These are phyloP conservation scores for Trypanosoma scelopori DNA, from an alignment of 208 protist genomes.

Conservation along the genomic window DNA sequence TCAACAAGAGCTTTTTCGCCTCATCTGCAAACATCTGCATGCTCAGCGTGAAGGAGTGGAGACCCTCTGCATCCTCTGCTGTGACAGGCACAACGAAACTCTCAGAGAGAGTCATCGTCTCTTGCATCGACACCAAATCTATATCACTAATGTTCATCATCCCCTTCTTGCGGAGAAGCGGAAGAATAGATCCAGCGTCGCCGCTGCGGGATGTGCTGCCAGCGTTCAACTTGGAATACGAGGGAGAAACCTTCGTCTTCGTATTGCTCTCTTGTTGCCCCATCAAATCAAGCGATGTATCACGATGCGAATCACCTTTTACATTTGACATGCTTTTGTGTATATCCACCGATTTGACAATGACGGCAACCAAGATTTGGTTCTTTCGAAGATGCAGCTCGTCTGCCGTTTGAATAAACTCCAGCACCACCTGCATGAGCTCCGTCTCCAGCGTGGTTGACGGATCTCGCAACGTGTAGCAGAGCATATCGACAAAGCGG, in stretches of 20 bases:
- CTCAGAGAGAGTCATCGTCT: constrained; percentile 47
- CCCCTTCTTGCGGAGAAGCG: constrained; percentile 27
- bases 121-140: not conserved
- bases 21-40: constrained; percentile 86
- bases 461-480: constrained; percentile 68
- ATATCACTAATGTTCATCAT: constrained; percentile 8
- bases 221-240: not conserved
- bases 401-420: constrained; percentile 56
- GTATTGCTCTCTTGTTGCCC: no score
- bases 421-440: constrained; percentile 67
- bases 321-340: not conserved
- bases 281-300: no score
- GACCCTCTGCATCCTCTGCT: constrained; percentile 68
- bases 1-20: constrained; percentile 71
- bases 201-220: not conserved
- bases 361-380: constrained; percentile 80
- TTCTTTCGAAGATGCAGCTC: constrained; percentile 77
- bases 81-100: constrained; percentile 77
- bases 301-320: no score
- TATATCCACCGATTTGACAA: constrained; percentile 46
- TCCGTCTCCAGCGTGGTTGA: constrained; percentile 65
- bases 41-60: constrained; percentile 82
- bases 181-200: constrained; percentile 7
- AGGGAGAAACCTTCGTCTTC: not conserved
- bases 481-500: constrained; percentile 62